Evolutionary conservation across 768 basidiomycete genomes (phyloP).

Genomic region (Termitomyces titanicus): DNA sequence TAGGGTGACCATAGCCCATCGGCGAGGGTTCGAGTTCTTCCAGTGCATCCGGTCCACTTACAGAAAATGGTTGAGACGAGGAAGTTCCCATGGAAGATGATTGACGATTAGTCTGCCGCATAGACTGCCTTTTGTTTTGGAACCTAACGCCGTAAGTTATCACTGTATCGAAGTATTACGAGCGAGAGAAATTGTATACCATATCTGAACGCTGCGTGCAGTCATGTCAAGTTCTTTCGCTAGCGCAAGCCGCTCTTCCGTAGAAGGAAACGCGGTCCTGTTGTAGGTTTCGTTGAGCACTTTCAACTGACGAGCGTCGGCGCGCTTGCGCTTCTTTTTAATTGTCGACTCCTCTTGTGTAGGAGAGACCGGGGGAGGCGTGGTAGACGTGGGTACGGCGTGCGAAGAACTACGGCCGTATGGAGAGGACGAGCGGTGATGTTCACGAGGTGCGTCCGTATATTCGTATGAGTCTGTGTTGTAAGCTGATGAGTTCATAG

Average conservation of each 20-base stretch:
- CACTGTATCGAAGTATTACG: constrained; percentile 10
- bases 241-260: constrained; percentile 76
- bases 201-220: constrained; percentile 82
- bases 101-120: constrained; percentile 75
- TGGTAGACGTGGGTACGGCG: constrained; percentile 36
- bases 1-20: constrained; percentile 29
- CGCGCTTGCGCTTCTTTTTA: constrained; percentile 87
- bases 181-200: constrained; percentile 40
- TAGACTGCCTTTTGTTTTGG: constrained; percentile 83
- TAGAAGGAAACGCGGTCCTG: constrained; percentile 84
- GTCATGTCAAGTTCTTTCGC: constrained; percentile 82
- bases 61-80: constrained; percentile 45
- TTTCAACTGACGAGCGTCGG: constrained; percentile 75
- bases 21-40: constrained; percentile 35
- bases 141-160: constrained; percentile 51
- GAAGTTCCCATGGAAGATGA: constrained; percentile 40
- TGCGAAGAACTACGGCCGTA: constrained; percentile 39
- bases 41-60: constrained; percentile 34
- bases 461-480: constrained; percentile 29
- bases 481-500: constrained; percentile 27
- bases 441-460: constrained; percentile 27
- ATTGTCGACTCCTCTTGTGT: constrained; percentile 62
- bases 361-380: constrained; percentile 48
- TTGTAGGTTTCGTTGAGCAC: constrained; percentile 77
- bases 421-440: constrained; percentile 40